phyloP scores from a whole-genome alignment of 768 basidiomycete species.

The Leccinum disarticulatum region DNA sequence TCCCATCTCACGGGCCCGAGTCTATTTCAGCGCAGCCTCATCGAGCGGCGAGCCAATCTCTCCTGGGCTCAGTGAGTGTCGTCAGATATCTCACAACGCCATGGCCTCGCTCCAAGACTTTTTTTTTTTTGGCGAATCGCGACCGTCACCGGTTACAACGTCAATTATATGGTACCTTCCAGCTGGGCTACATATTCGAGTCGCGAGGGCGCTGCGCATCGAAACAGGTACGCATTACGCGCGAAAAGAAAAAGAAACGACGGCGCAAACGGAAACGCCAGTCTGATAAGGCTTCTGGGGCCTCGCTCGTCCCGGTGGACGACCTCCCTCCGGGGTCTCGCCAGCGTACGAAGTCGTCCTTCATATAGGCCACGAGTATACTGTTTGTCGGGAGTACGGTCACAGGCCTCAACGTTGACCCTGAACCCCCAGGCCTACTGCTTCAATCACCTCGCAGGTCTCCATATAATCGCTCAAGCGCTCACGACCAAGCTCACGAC shows the following conservation, averaged over 20 bases:
- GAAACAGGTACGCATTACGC: background rate
- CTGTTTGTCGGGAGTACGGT: background rate
- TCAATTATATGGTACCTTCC: background rate
- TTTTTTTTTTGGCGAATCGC: background rate
- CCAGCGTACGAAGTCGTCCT: background rate
- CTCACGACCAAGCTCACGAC: too few species aligned
- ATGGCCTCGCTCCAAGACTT: background rate
- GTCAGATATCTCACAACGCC: background rate
- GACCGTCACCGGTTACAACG: background rate
- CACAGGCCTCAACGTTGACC: background rate
- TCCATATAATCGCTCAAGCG: background rate
- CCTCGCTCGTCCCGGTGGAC: too few species aligned
- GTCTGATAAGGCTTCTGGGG: background rate
- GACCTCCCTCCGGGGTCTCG: background rate
- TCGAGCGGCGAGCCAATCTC: background rate
- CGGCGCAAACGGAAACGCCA: background rate
- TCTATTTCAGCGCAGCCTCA: background rate
- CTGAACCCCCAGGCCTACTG: background rate
- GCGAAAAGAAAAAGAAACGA: background rate
- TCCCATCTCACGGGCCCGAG: background rate
- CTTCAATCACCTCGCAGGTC: background rate
- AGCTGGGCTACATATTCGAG: background rate
- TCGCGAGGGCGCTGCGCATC: background rate
- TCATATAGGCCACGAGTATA: background rate
- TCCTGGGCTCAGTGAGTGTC: background rate